Conservation (phyloP, 257 asterid genomes). For the Ilex aquifolium region DNA sequence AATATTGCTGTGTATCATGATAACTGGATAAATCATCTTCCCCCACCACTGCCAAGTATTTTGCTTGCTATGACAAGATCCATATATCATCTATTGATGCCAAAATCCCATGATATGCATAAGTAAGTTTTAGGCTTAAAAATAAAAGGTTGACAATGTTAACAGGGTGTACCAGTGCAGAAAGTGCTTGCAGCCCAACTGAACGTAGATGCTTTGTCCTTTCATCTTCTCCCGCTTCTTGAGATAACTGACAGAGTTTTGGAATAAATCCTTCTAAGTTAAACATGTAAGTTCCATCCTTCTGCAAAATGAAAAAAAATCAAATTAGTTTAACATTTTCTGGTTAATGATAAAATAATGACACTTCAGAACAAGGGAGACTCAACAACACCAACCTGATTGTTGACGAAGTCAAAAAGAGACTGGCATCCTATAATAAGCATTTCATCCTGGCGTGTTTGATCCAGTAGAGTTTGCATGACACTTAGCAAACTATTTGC, state of each 20-base stretch:
- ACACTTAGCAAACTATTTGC: conserved; percentile 78
- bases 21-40: no score
- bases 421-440: conserved; percentile 78
- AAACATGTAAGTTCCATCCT: conserved; percentile 84
- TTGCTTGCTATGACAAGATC: no score
- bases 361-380: conserved; percentile 1
- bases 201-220: conserved; percentile 49
- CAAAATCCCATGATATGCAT: no score
- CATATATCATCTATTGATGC: no score
- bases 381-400: conserved; percentile 58
- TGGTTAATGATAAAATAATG: not conserved
- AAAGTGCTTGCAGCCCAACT: conserved; percentile 76
- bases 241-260: conserved; percentile 85
- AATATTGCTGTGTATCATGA: no score
- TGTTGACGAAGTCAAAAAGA: conserved; percentile 86
- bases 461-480: conserved; percentile 74
- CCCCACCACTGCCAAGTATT: no score
- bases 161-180: conserved; percentile 65
- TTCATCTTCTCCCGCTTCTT: conserved; percentile 85
- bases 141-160: conserved; percentile 3
- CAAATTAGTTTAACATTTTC: conserved; percentile 7
- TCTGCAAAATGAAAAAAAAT: conserved; percentile 39
- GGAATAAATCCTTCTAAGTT: conserved; percentile 83
- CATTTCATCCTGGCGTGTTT: conserved; percentile 74
- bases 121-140: not conserved